Evolutionary conservation across 1,284 basidiomycete genomes (phyloP), one percentile per base, ranked within the genome.

Genomic region (Amylostereum areolatum): DNA sequence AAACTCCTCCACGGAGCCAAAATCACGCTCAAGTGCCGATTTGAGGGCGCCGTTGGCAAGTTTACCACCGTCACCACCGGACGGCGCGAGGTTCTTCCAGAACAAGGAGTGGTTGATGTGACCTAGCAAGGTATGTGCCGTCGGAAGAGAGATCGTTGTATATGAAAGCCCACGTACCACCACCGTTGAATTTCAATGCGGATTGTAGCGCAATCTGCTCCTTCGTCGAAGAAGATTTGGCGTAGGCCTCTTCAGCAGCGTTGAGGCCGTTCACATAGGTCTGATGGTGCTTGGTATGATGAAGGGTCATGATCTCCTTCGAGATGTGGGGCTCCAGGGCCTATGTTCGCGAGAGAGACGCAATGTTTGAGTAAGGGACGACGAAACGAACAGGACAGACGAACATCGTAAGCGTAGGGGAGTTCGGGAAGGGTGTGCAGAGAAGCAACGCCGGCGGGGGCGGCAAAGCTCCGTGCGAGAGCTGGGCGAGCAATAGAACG

Each of bases 91-190:
- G 75, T 92, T 95, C 74, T 85, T 88, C 93, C 92, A 95, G 78
- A 96, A 96, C 56, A 96, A 80, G 30, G 89, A 84, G 76, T 95
- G 92, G 74, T 92, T 93, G 72, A 91, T 88, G 67, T 91, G 89
- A 4, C 86, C 85, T 85, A 40, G 39, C 30, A 48, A 28, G 29
- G 0, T 12, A 37, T 27, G 12, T 5, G 24, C 5, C 35, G 6
- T 39, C 33, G 31, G 34, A 32, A 45, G 45, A 47, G 27, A 44
- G n/a, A 36, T 27, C 46, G 37, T 31, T 39, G 25, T 10, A 49
- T 33, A 33, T 8, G 41, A 8, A 31, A 29, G 30, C n/a, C 28
- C 3, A 62, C 69, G 35, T 54, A 76, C 78, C 81, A 55, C 80
- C 80, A 37, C 80, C 81, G 58, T 84, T 83, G 66, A 83, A 84